A percentile compares a stretch with the other conserved stretches of the same genome.
Conservation (phyloP, 148 eudicot genomes). For the Rhododendron williamsianum region DNA sequence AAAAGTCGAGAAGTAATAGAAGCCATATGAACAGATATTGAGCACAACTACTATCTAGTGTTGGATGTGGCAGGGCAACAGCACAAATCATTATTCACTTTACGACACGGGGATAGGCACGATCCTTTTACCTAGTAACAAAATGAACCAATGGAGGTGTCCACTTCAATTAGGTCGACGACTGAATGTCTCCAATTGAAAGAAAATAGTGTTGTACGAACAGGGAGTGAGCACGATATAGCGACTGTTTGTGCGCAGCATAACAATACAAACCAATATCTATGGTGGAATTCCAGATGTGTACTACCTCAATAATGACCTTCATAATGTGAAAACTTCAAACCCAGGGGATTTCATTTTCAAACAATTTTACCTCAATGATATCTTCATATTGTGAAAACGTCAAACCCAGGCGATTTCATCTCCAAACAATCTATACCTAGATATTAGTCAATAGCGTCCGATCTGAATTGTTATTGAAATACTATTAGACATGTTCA, state of each 20-base stretch:
- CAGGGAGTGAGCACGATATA: neutral
- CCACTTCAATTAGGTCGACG: neutral
- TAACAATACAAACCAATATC: neutral
- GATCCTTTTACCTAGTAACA: neutral
- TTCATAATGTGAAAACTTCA: neutral
- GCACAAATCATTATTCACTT: neutral
- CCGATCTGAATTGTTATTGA: neutral
- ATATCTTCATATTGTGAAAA: neutral
- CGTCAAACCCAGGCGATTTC: too few relatives aligned
- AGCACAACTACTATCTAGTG: neutral
- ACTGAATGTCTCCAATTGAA: neutral
- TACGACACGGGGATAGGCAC: neutral
- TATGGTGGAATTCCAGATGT: neutral
- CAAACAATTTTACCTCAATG: neutral
- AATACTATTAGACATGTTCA: neutral
- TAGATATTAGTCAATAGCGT: neutral
- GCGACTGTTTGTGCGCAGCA: neutral
- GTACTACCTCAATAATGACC: neutral
- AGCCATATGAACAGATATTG: neutral
- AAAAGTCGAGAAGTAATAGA: neutral
- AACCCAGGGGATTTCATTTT: neutral
- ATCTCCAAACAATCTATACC: neutral
- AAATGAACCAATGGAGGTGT: neutral
- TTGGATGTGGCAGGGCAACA: neutral
- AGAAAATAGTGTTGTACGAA: neutral